Evolutionary conservation across 805 yeast species (phyloP).

Genomic region (Pichia phayaonensis): DNA sequence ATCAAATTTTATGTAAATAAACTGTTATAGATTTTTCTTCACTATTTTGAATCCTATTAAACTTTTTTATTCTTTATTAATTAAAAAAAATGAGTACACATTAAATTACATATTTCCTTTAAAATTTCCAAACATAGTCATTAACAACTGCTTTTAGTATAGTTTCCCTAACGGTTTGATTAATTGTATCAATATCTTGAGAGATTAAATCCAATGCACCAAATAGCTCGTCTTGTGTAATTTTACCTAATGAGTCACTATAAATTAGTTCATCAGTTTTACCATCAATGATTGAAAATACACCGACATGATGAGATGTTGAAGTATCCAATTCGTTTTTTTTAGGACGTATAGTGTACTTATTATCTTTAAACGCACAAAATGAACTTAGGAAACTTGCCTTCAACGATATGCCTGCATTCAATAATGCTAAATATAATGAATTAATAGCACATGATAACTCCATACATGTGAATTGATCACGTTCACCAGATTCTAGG

Average conservation of each 20-base stretch:
- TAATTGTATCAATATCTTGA: constrained; percentile 36
- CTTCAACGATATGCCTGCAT: constrained; percentile 67
- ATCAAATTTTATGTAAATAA: not conserved
- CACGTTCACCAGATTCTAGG: constrained; percentile 44
- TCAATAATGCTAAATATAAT: constrained; percentile 63
- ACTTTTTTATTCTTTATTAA: not conserved
- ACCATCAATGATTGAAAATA: constrained; percentile 46
- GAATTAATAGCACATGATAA: constrained; percentile 68
- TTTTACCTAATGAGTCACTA: constrained; percentile 66
- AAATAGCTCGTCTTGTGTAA: constrained; percentile 49
- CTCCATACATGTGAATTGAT: constrained; percentile 33
- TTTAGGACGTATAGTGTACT: constrained; percentile 38
- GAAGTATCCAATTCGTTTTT: constrained; percentile 35
- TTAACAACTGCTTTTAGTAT: constrained; percentile 40
- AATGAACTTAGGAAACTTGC: constrained; percentile 55
- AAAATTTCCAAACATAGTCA: constrained; percentile 54
- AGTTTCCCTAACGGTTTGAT: constrained; percentile 37
- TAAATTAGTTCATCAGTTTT: constrained; percentile 50
- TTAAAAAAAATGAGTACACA: not conserved
- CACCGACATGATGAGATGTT: constrained; percentile 58
- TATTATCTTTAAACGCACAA: constrained; percentile 23
- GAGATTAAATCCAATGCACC: constrained; percentile 46
- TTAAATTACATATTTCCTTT: not conserved
- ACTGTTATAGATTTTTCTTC: not conserved
- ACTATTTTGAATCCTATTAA: not conserved